Percentiles rank a stretch among this genome's conserved stretches.
phyloP scores from a whole-genome alignment of 108 stramenopile genomes.

The Aureococcus anophagefferens region DNA sequence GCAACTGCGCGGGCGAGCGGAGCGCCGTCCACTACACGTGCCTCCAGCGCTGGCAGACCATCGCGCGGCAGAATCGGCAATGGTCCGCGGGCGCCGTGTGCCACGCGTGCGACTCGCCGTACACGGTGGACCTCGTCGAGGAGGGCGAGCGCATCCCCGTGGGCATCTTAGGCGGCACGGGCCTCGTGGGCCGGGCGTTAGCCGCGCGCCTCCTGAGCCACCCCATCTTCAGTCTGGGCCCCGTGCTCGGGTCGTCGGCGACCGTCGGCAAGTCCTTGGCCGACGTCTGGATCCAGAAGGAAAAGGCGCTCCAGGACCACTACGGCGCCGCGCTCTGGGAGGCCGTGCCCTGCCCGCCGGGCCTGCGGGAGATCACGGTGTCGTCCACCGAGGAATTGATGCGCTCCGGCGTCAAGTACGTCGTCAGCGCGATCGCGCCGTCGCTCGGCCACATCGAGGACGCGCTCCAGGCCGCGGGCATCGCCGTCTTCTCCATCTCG shows the following conservation, averaged over 20 bases:
- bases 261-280: background rate
- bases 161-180: background rate
- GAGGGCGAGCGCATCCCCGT: background rate
- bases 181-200: background rate
- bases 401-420: background rate
- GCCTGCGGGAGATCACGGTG: background rate
- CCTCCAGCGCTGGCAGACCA: background rate
- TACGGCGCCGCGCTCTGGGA: background rate
- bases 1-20: background rate
- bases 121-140: background rate
- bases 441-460: background rate
- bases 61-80: background rate
- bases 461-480: background rate
- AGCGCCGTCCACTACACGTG: background rate
- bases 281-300: background rate
- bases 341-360: background rate
- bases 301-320: background rate
- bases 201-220: background rate
- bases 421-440: background rate
- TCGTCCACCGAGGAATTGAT: background rate
- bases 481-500: background rate
- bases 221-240: background rate
- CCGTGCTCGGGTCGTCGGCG: background rate
- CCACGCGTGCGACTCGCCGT: background rate
- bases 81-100: background rate